These are phyloP conservation scores for Lachancea quebecensis DNA, from an alignment of 805 yeast species.

Conservation along the genomic window DNA sequence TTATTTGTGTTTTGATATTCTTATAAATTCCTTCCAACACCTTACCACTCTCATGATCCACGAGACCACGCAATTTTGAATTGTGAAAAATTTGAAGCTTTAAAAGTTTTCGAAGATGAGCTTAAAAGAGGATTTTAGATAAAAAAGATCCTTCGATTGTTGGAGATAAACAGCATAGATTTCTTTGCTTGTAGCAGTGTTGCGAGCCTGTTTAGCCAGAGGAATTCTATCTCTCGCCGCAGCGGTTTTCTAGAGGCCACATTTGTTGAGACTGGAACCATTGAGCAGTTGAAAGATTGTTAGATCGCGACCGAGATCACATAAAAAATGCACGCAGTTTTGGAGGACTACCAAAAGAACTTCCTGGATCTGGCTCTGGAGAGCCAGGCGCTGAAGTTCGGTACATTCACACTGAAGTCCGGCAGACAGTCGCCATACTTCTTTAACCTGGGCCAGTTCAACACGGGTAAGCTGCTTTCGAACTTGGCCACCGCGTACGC, in stretches of 20 bases:
- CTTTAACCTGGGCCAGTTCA: constrained; percentile 87
- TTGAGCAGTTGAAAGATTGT: background rate
- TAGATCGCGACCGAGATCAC: background rate
- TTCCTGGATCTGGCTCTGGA: constrained; percentile 80
- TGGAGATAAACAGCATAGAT: background rate
- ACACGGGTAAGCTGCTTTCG: constrained; percentile 71
- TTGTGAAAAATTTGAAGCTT: background rate
- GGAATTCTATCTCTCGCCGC: background rate
- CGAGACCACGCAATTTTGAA: background rate
- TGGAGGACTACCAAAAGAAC: constrained; percentile 48
- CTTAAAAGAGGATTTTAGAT: background rate
- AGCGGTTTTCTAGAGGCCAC: background rate
- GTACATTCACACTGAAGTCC: constrained; percentile 81
- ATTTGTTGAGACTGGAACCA: background rate
- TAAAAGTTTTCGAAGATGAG: background rate
- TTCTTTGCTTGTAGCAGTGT: background rate
- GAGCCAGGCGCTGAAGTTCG: constrained; percentile 78
- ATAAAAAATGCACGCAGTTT: constrained; percentile 16
- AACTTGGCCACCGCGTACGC: constrained; percentile 86
- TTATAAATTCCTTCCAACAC: background rate
- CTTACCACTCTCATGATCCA: background rate
- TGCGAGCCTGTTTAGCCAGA: background rate
- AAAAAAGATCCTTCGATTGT: background rate
- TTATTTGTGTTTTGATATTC: background rate
- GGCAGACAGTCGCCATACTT: constrained; percentile 95